Base-by-base conservation (phyloP, 1,139 yeast species). In the Lodderomyces pseudojiufengensis region DNA sequence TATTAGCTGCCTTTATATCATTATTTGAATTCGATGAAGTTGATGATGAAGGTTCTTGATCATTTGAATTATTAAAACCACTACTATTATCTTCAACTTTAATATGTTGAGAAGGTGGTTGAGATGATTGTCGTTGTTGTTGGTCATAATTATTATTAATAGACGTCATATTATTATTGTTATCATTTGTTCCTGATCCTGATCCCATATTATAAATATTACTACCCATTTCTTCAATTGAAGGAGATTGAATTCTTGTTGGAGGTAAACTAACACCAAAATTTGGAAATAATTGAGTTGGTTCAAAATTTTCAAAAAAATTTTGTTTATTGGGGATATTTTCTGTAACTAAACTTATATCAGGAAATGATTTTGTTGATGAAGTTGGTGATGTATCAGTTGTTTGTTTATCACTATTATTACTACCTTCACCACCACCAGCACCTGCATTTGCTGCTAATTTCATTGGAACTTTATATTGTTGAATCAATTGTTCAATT, bases 221-320 rank as follows among this genome's bases (percentile, higher is more conserved):
- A 27, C 50, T 45, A 9, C 54, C 51, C 24, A 42, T 39, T n/a
- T 15, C 40, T 3, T 36, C 40, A 9, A 27, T 16, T 24, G 28
- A 25, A 5, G 70, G 70, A 3, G 71, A 61, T 41, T 65, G 72
- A 0, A 59, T 60, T 40, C 71, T 52, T 2, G 71, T 63, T 9
- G 65, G 61, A 2, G 73, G 70, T 18, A n/a, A n/a, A n/a, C n/a
- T n/a, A 18, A 54, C 44, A 44, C 73, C 65, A 32, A 46, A 48
- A 26, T 57, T 66, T 11, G 76, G 76, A 44, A 72, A 72, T 48
- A 72, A 63, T 45, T 72, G 76, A 1, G 73, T 63, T 9, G 76
- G 76, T 42, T 70, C 73, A 46, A 70, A 70, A 47, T 69, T 69
- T 33, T 68, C 73, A 45, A 67, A 62, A 46, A 70, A 70, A 39